Evolutionary conservation across 2,329 filamentous ascomycete species (phyloP), one percentile per base, ranked within the genome.

Genomic region (Phialocephala subalpina): DNA sequence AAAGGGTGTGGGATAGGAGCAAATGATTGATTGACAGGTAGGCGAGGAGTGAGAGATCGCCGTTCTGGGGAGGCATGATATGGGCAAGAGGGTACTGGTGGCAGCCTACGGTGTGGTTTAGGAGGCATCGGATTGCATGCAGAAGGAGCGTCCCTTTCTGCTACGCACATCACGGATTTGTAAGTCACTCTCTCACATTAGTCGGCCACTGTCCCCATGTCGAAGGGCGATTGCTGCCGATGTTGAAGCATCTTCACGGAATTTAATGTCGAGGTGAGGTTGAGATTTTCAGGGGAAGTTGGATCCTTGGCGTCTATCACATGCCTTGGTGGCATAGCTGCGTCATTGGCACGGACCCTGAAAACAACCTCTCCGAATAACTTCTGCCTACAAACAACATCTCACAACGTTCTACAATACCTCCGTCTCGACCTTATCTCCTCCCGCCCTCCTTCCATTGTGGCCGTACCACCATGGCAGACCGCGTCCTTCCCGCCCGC

Each of bases 321-420:
- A 22, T 49, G 45, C 45, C 45, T 45, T 33, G 29, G 29, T 2
- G 29, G 33, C 25, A 8, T 4, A 47, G 40, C 40, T 62, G 61
- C 61, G 61, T 63, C 61, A 63, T 63, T 49, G 60, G 35, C 60
- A 57, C 25, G 52, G 52, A 38, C 22, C 18, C n/a, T n/a, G 1
- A 49, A 49, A 49, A n/a, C 29, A 33, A 33, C 29, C 29, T 4
- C 9, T 4, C n/a, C n/a, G 4, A 9, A 33, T 33, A 33, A 33
- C 11, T 49, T 49, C 45, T 20, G 18, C n/a, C 45, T 18, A 18
- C n/a, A 47, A 49, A 49, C 45, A 49, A 22, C 45, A 22, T 49
- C 45, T 49, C 14, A 3, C 29, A 42, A 42, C 14, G 16, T 56
- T 35, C 18, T 53, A 29, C 47, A n/a, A 22, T 22, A 33, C 25